phyloP scores from a whole-genome alignment of 2,329 filamentous ascomycete genomes.

The Graphiopsis chlorocephala region DNA sequence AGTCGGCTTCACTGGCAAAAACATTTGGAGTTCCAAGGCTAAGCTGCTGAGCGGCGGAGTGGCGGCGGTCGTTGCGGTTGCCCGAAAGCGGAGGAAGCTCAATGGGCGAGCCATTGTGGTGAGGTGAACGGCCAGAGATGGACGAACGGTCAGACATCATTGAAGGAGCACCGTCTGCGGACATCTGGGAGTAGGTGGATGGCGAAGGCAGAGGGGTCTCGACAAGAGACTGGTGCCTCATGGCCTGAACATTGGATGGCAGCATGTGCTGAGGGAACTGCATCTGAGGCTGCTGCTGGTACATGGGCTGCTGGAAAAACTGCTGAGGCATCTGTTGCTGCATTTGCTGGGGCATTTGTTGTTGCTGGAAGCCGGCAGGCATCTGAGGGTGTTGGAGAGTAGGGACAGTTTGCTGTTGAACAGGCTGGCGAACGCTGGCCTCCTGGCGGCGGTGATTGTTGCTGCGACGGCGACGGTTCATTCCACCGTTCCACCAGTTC shows the following conservation, averaged over 20 bases:
- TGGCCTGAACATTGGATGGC: slow-evolving; percentile 30
- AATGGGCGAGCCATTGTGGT: slow-evolving; percentile 44
- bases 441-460: slow-evolving; percentile 37
- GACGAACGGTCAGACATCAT: slow-evolving; percentile 65
- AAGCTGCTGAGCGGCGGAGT: slow-evolving; percentile 33
- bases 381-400: slow-evolving; percentile 12
- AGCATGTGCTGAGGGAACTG: slow-evolving; percentile 33
- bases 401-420: slow-evolving; percentile 17
- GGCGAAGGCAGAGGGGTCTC: slow-evolving; percentile 64
- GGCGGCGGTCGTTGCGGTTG: slow-evolving; percentile 29
- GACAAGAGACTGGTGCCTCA: slow-evolving; percentile 32
- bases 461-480: slow-evolving; percentile 67
- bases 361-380: slow-evolving; percentile 4
- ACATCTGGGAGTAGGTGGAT: slow-evolving; percentile 60
- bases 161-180: slow-evolving; percentile 63
- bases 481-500: slow-evolving; percentile 96
- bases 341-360: background rate
- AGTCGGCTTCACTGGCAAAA: slow-evolving; percentile 33
- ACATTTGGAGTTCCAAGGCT: slow-evolving; percentile 36
- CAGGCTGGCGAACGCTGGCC: slow-evolving; percentile 31
- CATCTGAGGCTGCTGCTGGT: slow-evolving; percentile 24
- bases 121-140: slow-evolving; percentile 45
- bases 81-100: slow-evolving; percentile 42
- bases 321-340: slow-evolving; percentile 20
- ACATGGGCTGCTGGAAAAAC: slow-evolving; percentile 18